Evolutionary conservation across 1,284 basidiomycete genomes (phyloP).

Genomic region (Boletus coffeatus): DNA sequence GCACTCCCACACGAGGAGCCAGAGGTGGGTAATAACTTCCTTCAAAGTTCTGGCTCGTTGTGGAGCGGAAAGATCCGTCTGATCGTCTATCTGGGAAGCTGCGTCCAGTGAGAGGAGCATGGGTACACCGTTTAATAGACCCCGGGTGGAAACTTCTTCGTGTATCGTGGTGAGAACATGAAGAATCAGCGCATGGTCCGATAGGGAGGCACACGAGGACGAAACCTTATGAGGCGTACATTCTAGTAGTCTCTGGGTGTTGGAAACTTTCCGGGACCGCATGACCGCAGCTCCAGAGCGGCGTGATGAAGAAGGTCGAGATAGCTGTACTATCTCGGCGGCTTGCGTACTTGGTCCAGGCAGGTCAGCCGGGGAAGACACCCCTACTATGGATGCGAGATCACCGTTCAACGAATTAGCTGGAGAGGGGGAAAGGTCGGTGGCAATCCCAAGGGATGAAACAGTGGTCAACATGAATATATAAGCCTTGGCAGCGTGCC

Average conservation of each 20-base stretch:
- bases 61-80: slow-evolving; percentile 34
- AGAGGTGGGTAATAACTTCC: slow-evolving; percentile 60
- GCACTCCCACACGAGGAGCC: slow-evolving; percentile 69
- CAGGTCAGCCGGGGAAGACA: slow-evolving; percentile 34
- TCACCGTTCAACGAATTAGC: slow-evolving; percentile 33
- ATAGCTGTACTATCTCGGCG: slow-evolving; percentile 21
- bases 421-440: slow-evolving; percentile 38
- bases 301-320: slow-evolving; percentile 36
- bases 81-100: slow-evolving; percentile 42
- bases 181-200: slow-evolving; percentile 77
- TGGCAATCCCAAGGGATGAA: slow-evolving; percentile 47
- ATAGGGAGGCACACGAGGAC: slow-evolving; percentile 46
- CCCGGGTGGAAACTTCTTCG: slow-evolving; percentile 65
- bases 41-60: slow-evolving; percentile 56
- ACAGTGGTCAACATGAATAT: slow-evolving; percentile 74
- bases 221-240: slow-evolving; percentile 39
- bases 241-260: slow-evolving; percentile 48
- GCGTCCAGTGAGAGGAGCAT: slow-evolving; percentile 79
- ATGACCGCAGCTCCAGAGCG: slow-evolving; percentile 43
- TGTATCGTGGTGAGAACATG: slow-evolving; percentile 67
- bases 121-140: slow-evolving; percentile 74
- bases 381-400: slow-evolving; percentile 29
- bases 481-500: slow-evolving; percentile 75
- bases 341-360: slow-evolving; percentile 15
- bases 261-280: slow-evolving; percentile 51